Percentiles rank a stretch among this genome's conserved stretches.
These are phyloP conservation scores for Stramenopiles sp. DNA, from an alignment of 352 stramenopile species.

Conservation along the genomic window DNA sequence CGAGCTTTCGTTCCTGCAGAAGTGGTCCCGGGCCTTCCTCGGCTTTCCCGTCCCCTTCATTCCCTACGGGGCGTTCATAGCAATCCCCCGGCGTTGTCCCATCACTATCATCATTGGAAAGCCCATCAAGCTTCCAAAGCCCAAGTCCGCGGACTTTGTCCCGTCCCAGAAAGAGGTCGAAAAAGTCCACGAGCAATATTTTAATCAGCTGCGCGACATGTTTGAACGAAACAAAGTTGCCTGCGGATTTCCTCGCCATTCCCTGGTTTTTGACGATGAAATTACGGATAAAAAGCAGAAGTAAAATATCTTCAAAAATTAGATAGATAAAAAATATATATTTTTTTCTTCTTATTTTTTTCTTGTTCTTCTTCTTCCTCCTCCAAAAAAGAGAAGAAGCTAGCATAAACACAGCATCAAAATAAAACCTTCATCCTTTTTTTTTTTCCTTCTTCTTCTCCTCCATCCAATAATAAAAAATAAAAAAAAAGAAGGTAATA, in stretches of 20 bases:
- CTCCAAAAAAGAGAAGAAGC: no score
- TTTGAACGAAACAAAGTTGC: background rate
- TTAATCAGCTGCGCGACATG: background rate
- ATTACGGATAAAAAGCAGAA: background rate
- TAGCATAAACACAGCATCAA: no score
- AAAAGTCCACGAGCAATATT: background rate
- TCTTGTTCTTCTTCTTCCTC: no score
- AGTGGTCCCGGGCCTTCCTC: background rate
- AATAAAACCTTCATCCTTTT: no score
- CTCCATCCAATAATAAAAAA: no score
- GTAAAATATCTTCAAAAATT: no score
- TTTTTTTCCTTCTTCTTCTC: no score
- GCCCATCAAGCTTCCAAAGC: background rate
- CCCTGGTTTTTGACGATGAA: background rate
- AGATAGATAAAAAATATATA: no score
- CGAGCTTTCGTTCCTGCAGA: background rate
- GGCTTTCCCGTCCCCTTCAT: background rate
- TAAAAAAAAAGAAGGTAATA: no score
- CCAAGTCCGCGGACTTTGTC: background rate
- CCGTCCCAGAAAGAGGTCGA: background rate
- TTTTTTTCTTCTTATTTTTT: no score
- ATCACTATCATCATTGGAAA: background rate
- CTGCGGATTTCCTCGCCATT: background rate
- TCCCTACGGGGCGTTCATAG: background rate
- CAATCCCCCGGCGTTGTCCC: background rate